Evolutionary conservation across 2,329 filamentous ascomycete genomes (phyloP), one percentile per base, ranked within the genome.

Genomic region (Dryadomyces quercus-mongolicae): DNA sequence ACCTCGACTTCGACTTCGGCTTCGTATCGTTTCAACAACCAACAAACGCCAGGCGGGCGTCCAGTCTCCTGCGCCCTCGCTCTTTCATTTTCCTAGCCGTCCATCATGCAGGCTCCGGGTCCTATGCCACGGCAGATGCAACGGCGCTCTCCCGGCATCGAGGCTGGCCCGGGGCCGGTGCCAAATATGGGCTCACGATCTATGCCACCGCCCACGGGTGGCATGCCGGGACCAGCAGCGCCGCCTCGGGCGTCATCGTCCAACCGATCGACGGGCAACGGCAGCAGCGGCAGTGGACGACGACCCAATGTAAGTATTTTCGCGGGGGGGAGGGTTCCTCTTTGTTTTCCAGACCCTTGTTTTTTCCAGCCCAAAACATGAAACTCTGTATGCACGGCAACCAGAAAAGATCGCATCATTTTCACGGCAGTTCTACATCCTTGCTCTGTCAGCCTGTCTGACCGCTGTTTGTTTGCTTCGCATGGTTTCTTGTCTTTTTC

Each of bases 111-210:
- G 48, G 68, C 74, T 55, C 68, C 74, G 50, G 68, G 68, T 57
- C 69, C 71, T 16, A 74, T 78, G 55, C 76, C 78, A 67, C 73
- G 79, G 64, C 70, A 71, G 49, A 70, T 77, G 63, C 80, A 81
- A 64, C 76, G 82, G 60, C 78, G 81, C 62, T 84, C 81, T 51
- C 81, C 82, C n/a, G 79, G 74, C 57, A 76, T 74, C 40, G 82
- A 85, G 59, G 74, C 75, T 63, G 78, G 77, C 52, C 78, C 75
- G 62, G 75, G 80, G 52, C 73, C 77, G 55, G 75, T 80, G 51
- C 73, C 77, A 54, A 77, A 71, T 66, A 71, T 80, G 59, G 74
- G 77, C 54, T 66, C 71, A 54, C 75, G 80, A 55, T 71, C 78
- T 50, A 83, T 81, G 64, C 85, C 83, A 52, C 82, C 84, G 38